Percentiles rank a stretch among this genome's conserved stretches.
phyloP scores from a whole-genome alignment of 2,329 filamentous ascomycete genomes.

The Aureobasidium pullulans region DNA sequence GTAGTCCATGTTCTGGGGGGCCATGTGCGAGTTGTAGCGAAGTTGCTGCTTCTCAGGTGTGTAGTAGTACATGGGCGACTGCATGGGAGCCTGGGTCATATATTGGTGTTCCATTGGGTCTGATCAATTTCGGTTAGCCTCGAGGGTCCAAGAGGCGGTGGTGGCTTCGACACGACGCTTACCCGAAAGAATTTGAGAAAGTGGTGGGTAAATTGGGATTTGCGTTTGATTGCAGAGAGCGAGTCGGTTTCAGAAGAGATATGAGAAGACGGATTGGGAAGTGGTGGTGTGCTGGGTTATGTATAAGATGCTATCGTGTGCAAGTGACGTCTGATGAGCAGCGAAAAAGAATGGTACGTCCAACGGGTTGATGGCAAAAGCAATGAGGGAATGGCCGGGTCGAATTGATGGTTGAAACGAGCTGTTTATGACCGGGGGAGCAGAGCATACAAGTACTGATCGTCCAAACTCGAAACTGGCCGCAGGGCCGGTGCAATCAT shows the following conservation, averaged over 20 bases:
- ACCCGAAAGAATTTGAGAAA: conserved; percentile 1
- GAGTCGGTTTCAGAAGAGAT: conserved; percentile 11
- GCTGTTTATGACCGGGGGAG: conserved; percentile 14
- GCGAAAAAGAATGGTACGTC: conserved; percentile 12
- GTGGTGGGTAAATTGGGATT: conserved; percentile 11
- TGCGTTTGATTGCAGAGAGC: conserved; percentile 10
- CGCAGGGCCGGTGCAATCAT: conserved; percentile 16
- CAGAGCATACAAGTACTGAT: conserved; percentile 22
- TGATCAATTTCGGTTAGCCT: conserved; percentile 14
- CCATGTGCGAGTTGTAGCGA: conserved; percentile 30
- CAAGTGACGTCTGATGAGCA: conserved; percentile 11
- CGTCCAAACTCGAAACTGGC: conserved; percentile 14
- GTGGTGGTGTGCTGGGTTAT: conserved; percentile 7
- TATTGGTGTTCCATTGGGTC: conserved; percentile 27
- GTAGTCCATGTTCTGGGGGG: conserved; percentile 42
- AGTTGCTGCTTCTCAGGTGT: conserved; percentile 50
- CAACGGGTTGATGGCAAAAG: conserved; percentile 17
- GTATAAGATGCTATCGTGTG: conserved; percentile 3
- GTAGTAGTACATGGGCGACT: conserved; percentile 82
- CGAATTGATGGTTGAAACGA: conserved; percentile 12
- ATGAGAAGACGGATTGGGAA: neutral
- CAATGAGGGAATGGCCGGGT: conserved; percentile 20
- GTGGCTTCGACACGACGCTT: conserved; percentile 12
- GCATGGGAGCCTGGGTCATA: conserved; percentile 45
- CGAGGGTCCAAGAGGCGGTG: conserved; percentile 11